Conservation (phyloP, 179 eudicot species). For the Beta macrorhiza region DNA sequence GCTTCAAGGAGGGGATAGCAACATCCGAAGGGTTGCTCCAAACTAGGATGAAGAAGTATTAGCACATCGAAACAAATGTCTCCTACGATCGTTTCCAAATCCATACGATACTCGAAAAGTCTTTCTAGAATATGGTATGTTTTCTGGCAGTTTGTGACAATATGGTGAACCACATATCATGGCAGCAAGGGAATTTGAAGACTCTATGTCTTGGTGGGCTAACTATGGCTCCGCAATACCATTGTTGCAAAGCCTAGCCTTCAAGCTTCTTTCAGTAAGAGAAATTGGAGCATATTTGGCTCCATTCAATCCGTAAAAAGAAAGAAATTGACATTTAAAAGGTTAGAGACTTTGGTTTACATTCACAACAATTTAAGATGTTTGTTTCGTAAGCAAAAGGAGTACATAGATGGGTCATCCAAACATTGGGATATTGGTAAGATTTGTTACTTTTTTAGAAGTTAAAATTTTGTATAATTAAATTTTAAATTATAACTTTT, state of each 20-base stretch:
- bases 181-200: too few species aligned
- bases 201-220: too few species aligned
- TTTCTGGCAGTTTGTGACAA: background rate
- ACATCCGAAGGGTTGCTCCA: background rate
- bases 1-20: background rate
- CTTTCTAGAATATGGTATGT: background rate
- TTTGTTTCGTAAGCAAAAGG: background rate
- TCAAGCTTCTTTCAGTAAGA: slow-evolving; percentile 11
- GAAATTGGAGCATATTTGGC: background rate
- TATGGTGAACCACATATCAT: slow-evolving; percentile 1
- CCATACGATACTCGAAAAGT: background rate
- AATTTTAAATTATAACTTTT: background rate
- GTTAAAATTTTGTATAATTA: too few species aligned
- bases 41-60: slow-evolving; percentile 11
- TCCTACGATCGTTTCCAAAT: background rate
- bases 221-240: background rate
- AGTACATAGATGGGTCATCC: background rate
- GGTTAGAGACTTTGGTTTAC: slow-evolving; percentile 3
- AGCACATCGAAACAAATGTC: background rate
- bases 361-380: background rate
- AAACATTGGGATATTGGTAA: slow-evolving; percentile 17
- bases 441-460: too few species aligned
- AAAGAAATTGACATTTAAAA: background rate
- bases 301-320: slow-evolving; percentile 12
- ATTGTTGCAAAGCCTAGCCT: slow-evolving; percentile 14